Conservation (phyloP, 2,329 filamentous ascomycete species). For the Pseudodiploospora longispora region DNA sequence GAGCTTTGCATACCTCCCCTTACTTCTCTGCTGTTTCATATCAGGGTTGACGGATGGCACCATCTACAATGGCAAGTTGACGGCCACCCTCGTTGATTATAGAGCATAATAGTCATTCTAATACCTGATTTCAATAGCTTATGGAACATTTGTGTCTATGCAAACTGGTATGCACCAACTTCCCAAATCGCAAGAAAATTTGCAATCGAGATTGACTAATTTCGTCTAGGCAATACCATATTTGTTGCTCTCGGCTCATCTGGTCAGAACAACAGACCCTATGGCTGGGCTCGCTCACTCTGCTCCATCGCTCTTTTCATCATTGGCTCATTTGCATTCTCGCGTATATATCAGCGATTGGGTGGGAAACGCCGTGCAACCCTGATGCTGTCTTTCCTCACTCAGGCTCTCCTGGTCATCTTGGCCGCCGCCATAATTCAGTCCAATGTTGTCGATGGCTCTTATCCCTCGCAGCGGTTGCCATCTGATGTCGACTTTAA, state of each 20-base stretch:
- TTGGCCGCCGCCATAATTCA: constrained; percentile 45
- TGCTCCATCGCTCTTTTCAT: constrained; percentile 47
- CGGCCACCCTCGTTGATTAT: too few relatives aligned
- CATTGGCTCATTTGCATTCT: constrained; percentile 42
- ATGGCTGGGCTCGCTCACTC: constrained; percentile 41
- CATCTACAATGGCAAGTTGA: constrained; percentile 25
- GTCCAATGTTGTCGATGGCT: constrained; percentile 21
- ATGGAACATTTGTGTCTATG: constrained; percentile 27
- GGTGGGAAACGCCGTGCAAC: constrained; percentile 27
- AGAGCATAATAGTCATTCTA: too few relatives aligned
- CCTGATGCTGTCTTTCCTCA: constrained; percentile 39
- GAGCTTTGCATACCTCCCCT: constrained; percentile 21
- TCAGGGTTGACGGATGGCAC: constrained; percentile 33
- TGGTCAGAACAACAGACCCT: constrained; percentile 41
- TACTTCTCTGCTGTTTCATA: constrained; percentile 26
- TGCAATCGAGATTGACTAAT: neutral
- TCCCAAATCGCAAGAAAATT: neutral
- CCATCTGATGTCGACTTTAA: constrained; percentile 14
- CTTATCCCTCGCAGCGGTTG: constrained; percentile 8
- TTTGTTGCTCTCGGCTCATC: constrained; percentile 51
- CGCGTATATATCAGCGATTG: constrained; percentile 16
- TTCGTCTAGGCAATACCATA: constrained; percentile 46
- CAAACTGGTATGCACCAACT: constrained; percentile 21
- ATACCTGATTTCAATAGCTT: constrained; percentile 11
- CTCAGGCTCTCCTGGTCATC: constrained; percentile 43